phyloP scores from a whole-genome alignment of 2,329 filamentous ascomycete species.

The Hymenotorrendiella dingleyae region DNA sequence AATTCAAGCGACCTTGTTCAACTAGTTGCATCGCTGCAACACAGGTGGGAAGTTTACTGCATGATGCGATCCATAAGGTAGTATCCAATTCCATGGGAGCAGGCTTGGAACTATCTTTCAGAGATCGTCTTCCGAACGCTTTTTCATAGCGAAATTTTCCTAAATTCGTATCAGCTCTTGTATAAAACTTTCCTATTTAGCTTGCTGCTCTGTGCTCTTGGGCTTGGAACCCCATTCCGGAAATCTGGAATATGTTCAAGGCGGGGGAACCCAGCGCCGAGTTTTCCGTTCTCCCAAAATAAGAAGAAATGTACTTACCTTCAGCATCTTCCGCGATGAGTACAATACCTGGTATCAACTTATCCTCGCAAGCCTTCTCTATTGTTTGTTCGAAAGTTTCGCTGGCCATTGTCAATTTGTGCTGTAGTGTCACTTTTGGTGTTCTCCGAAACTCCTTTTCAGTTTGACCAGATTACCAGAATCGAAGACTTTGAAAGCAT shows the following conservation, averaged over 20 bases:
- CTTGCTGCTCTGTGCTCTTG: too few species aligned
- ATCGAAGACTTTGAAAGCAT: too few species aligned
- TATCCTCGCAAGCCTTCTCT: slow-evolving; percentile 13
- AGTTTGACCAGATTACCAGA: too few species aligned
- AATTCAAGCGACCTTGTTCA: slow-evolving; percentile 40
- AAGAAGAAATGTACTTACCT: slow-evolving; percentile 11
- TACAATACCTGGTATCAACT: slow-evolving; percentile 19
- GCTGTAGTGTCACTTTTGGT: too few species aligned
- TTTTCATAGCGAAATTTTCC: slow-evolving; percentile 33
- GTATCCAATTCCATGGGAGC: slow-evolving; percentile 54
- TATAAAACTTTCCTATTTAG: too few species aligned
- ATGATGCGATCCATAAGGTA: slow-evolving; percentile 54
- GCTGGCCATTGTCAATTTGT: slow-evolving; percentile 8
- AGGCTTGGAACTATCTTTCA: slow-evolving; percentile 46
- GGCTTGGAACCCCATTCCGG: too few species aligned
- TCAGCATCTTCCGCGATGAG: slow-evolving; percentile 14
- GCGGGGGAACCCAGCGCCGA: too few species aligned
- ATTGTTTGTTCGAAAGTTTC: slow-evolving; percentile 18
- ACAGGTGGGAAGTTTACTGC: slow-evolving; percentile 48
- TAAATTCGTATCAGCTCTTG: slow-evolving; percentile 16
- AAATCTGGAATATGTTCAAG: too few species aligned
- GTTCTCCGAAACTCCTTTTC: too few species aligned
- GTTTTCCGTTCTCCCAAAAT: too few species aligned
- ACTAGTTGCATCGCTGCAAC: slow-evolving; percentile 52
- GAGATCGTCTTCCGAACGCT: slow-evolving; percentile 31